These are phyloP conservation scores for Leccinum ochraceum DNA, from an alignment of 768 basidiomycete genomes.

Conservation along the genomic window DNA sequence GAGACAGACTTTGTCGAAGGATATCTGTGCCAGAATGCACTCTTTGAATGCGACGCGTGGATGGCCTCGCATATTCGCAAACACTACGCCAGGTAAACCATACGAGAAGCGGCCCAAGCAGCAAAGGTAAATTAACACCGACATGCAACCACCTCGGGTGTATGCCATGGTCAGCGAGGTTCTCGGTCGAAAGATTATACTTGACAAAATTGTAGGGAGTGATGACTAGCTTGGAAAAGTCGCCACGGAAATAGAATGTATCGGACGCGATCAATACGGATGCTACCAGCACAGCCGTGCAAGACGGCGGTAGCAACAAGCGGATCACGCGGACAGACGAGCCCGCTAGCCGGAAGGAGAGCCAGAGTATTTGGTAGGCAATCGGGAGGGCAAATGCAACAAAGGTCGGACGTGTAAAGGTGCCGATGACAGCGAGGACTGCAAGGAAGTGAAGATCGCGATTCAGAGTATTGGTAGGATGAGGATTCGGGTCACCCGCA, in stretches of 20 bases:
- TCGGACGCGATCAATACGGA: slow-evolving; percentile 29
- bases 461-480: not conserved
- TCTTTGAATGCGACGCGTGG: slow-evolving; percentile 2
- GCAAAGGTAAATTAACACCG: slow-evolving; percentile 41
- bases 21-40: slow-evolving; percentile 15
- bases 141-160: slow-evolving; percentile 43
- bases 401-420: slow-evolving; percentile 40
- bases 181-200: slow-evolving; percentile 38
- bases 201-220: slow-evolving; percentile 41
- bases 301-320: slow-evolving; percentile 22
- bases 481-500: not conserved
- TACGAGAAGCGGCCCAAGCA: slow-evolving; percentile 38
- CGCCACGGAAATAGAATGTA: slow-evolving; percentile 35
- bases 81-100: slow-evolving; percentile 21
- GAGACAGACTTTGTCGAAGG: slow-evolving; percentile 20
- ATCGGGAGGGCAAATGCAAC: slow-evolving; percentile 36
- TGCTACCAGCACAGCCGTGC: slow-evolving; percentile 19
- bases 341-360: slow-evolving; percentile 10
- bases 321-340: slow-evolving; percentile 10
- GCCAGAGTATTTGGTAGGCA: slow-evolving; percentile 25
- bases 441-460: slow-evolving; percentile 29
- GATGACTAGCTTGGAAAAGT: slow-evolving; percentile 22
- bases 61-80: slow-evolving; percentile 6
- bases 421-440: slow-evolving; percentile 29
- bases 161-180: slow-evolving; percentile 40